Evolutionary conservation across 108 stramenopile genomes (phyloP).

Genomic region (Skeletonema grethae): DNA sequence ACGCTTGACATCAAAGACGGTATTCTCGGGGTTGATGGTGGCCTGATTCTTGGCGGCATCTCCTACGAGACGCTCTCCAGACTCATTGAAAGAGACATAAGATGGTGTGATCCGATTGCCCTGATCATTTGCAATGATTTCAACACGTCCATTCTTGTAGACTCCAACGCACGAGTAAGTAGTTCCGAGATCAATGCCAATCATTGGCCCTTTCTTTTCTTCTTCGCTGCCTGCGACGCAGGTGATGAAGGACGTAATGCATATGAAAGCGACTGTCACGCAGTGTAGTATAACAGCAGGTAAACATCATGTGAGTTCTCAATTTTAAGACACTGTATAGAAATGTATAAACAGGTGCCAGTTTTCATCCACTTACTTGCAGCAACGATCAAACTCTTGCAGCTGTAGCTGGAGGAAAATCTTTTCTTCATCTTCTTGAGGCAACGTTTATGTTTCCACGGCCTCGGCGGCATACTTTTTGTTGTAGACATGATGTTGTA

Average conservation of each 20-base stretch:
- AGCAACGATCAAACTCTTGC: background rate
- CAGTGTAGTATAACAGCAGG: background rate
- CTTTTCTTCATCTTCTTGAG: background rate
- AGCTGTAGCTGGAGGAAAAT: background rate
- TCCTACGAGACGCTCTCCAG: conserved; percentile 74
- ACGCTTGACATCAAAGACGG: conserved; percentile 86
- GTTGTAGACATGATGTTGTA: background rate
- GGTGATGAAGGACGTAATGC: conserved; percentile 1
- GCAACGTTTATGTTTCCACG: background rate
- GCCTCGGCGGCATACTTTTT: background rate
- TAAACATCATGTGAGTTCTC: background rate
- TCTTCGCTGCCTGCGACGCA: background rate
- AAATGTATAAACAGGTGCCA: too few relatives aligned
- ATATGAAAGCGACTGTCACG: background rate
- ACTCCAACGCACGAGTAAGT: conserved; percentile 83
- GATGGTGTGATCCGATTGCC: conserved; percentile 83
- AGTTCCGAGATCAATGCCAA: conserved; percentile 32
- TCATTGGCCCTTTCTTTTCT: conserved; percentile 6
- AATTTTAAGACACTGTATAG: background rate
- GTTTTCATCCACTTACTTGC: background rate
- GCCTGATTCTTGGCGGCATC: conserved; percentile 84
- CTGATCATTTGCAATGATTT: conserved; percentile 86
- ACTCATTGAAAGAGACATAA: conserved; percentile 72
- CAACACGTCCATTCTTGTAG: conserved; percentile 71
- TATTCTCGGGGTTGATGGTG: conserved; percentile 76